Base-by-base conservation (phyloP, 805 yeast species). In the Priceomyces medius region DNA sequence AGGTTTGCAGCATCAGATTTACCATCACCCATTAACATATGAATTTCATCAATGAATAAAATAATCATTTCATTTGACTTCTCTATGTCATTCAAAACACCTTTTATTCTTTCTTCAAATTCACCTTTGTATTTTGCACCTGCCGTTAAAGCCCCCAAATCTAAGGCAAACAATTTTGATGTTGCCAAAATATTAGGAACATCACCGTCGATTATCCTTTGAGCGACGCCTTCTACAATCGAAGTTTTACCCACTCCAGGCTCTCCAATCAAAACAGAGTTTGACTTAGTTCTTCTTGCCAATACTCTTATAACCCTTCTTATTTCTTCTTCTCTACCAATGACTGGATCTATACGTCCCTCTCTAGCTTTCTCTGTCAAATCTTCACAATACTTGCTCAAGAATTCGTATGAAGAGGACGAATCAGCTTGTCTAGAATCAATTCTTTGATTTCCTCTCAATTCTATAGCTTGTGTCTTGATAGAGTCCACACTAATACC, bases 211-310 rank as follows among this genome's bases (percentile, higher is more conserved):
- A 93, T 81, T 48, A 93, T 88, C 68, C 99, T 79, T 67, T 91
- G 98, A 9, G 99, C 98, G 42, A 93, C 97, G 56, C 98, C 99
- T 70, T 93, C 99, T 39, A 93, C 96, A 54, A 93, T 91, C 21
- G 96, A 87, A 28, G 99, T 93, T 71, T 93, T 93, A 76, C 99
- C 99, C 40, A 93, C 97, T 80, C 99, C 99, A 31, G 99, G 97
- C 58, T 93, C 99, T 75, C 99, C 99, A 56, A 93, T 89, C 45
- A 93, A 70, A 55, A 96, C 93, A 12, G 98, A 96, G 61, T 93
- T 93, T 5, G 97, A 90, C 68, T 93, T 93, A 31, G 96, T 87
- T 69, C 99, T 81, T 71, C 99, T 84, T n/a, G 99, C 90, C 46
- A 93, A 74, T 3, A 93, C 96, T 47, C 98, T 79, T 45, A 93